Evolutionary conservation across 257 asterid genomes (phyloP).

Genomic region (Nicotiana paniculata): DNA sequence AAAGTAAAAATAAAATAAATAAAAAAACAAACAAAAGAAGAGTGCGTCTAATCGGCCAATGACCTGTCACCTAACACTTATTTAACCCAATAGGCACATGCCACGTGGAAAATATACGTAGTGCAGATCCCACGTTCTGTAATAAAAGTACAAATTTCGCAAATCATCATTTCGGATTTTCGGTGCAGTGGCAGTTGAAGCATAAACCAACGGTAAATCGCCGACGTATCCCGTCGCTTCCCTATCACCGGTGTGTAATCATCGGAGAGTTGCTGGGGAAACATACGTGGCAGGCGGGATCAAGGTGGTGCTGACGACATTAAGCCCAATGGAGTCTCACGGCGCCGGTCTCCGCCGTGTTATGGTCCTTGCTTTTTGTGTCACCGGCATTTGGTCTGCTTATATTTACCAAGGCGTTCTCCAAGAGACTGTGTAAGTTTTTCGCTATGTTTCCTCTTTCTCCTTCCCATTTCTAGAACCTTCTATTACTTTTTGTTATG

Average conservation of each 20-base stretch:
- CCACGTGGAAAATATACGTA: constrained; percentile 47
- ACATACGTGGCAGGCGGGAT: constrained; percentile 25
- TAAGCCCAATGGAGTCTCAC: constrained; percentile 56
- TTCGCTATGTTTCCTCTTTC: neutral
- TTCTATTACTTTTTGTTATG: neutral
- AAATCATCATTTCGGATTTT: neutral
- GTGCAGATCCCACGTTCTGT: constrained; percentile 10
- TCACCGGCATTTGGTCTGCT: constrained; percentile 94
- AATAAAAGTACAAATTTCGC: neutral
- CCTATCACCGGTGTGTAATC: neutral
- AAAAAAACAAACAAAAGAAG: neutral
- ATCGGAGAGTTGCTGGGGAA: constrained; percentile 12
- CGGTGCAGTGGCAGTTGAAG: neutral
- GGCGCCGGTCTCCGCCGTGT: constrained; percentile 77
- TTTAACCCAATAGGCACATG: constrained; percentile 23
- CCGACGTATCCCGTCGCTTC: neutral
- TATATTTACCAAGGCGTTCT: constrained; percentile 94
- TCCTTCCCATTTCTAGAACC: constrained; percentile 13
- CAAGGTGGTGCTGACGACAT: constrained; percentile 27
- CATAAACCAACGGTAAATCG: neutral
- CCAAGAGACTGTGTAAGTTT: constrained; percentile 70
- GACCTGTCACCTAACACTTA: constrained; percentile 11
- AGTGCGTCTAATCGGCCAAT: constrained; percentile 48
- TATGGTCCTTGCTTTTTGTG: constrained; percentile 64
- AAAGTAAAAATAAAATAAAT: too few relatives aligned